A percentile compares a stretch with the other conserved stretches of the same genome.
Evolutionary conservation across 2,329 filamentous ascomycete species (phyloP).

Genomic region (Amauroascus verrucosus): DNA sequence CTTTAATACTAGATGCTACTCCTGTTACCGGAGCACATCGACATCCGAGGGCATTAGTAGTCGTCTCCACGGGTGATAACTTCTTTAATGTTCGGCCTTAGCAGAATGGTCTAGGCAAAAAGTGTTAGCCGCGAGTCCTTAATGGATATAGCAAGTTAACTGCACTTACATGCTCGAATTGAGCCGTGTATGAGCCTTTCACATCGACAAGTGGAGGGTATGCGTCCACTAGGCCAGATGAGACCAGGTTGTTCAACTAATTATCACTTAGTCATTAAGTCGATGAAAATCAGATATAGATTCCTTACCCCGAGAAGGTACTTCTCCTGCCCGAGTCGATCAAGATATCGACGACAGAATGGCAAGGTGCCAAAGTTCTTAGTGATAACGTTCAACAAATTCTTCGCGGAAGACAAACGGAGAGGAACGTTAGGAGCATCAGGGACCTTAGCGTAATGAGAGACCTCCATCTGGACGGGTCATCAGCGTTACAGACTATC

Average conservation of each 20-base stretch:
- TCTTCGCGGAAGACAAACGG: conserved; percentile 71
- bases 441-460: conserved; percentile 69
- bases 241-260: conserved; percentile 77
- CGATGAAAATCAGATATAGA: neutral
- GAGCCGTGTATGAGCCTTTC: conserved; percentile 89
- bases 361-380: conserved; percentile 93
- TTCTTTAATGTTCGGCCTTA: conserved; percentile 73
- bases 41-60: conserved; percentile 45
- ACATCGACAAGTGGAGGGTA: conserved; percentile 85
- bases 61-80: conserved; percentile 78
- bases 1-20: neutral
- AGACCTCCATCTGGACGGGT: conserved; percentile 57
- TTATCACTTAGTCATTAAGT: conserved; percentile 4
- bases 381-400: conserved; percentile 76
- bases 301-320: conserved; percentile 71
- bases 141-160: neutral
- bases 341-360: conserved; percentile 82
- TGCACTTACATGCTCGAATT: conserved; percentile 78
- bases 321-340: conserved; percentile 88
- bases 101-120: conserved; percentile 55
- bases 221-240: conserved; percentile 72
- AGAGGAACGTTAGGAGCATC: conserved; percentile 68
- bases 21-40: conserved; percentile 11
- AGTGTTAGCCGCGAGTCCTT: neutral
- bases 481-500: conserved; percentile 13